Base-by-base conservation (phyloP, 2,329 filamentous ascomycete species). In the Phaeosphaeria sp. region DNA sequence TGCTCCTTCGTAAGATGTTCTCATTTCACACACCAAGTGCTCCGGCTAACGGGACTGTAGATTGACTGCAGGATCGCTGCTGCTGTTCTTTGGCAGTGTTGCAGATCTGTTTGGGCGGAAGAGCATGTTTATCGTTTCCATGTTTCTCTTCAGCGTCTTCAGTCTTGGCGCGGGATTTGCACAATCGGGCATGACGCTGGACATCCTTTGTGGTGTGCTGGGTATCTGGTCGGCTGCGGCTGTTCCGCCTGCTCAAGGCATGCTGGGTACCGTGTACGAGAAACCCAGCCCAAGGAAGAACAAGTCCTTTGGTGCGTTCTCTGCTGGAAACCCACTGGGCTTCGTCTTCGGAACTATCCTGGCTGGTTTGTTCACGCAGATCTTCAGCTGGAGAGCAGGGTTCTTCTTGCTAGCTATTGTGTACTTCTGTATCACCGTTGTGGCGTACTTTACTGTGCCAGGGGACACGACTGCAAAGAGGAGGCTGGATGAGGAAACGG, bases 51-150 rank as follows among this genome's bases (percentile, higher is more conserved):
- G 43, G 18, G n/a, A 33, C 52, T 18, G 59, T 6, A 85, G 83
- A 15, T 80, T 91, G 17, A 85, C 84, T 1, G 85, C 85, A 36
- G 88, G 88, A 6, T 83, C 88, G 0, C 86, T 90, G 64, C 81
- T 91, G 60, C 81, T 91, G 9, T 84, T 87, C 64, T 88, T 90
- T 58, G 88, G 87, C 41, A 85, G 85, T 63, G 76, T 89, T 6
- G 87, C 88, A 1, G 88, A 90, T 68, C 78, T 89, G 46, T 86
- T 90, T 48, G 88, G 87, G n/a, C 82, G 87, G 33, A 87, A 86
- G 63, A 64, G 76, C 0, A 80, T 90, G 70, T 87, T 90, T 66
- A 81, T 89, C 18, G 73, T 76, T 10, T 87, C 86, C 46, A 83
- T 90, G 78, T 81, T 81, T 17, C 79, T 85, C 20, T 89, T 89